Conservation (phyloP, 1,284 basidiomycete genomes). For the Cryptococcus jaspeensis region DNA sequence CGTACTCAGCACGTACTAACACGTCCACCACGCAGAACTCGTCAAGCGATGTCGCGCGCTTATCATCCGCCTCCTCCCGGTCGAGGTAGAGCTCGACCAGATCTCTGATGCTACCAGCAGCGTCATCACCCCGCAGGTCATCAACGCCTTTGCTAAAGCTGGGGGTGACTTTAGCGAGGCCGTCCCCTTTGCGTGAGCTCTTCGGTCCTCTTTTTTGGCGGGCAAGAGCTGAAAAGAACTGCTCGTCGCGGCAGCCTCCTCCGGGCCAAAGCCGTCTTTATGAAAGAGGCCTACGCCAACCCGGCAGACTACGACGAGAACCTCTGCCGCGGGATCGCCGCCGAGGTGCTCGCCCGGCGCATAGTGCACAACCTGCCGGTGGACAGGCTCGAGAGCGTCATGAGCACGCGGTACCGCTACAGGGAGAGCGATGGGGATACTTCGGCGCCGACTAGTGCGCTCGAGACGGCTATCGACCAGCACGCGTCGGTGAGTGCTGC, state of each 20-base stretch:
- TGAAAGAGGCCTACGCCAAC: constrained; percentile 54
- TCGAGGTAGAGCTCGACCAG: constrained; percentile 57
- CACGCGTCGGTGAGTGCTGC: constrained; percentile 49
- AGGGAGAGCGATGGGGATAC: constrained; percentile 71
- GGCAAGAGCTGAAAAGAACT: constrained; percentile 53
- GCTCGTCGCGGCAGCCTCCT: constrained; percentile 67
- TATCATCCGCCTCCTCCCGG: constrained; percentile 72
- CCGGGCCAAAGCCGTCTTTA: constrained; percentile 73
- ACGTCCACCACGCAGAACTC: constrained; percentile 51
- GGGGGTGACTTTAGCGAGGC: constrained; percentile 68
- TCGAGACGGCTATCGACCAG: constrained; percentile 81
- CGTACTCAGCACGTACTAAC: background rate
- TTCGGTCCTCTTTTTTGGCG: background rate
- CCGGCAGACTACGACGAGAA: constrained; percentile 83
- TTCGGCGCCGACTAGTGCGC: constrained; percentile 69
- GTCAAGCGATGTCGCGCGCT: constrained; percentile 76
- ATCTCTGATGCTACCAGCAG: constrained; percentile 48
- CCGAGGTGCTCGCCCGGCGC: constrained; percentile 81
- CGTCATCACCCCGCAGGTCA: constrained; percentile 52
- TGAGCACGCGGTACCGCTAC: constrained; percentile 71
- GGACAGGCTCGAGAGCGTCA: constrained; percentile 66
- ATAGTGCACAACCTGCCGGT: constrained; percentile 67
- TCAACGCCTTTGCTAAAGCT: constrained; percentile 52
- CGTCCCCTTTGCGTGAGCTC: constrained; percentile 55
- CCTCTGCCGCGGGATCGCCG: constrained; percentile 73